Evolutionary conservation across 2,329 filamentous ascomycete species (phyloP).

Genomic region (Neoascochyta sp.): DNA sequence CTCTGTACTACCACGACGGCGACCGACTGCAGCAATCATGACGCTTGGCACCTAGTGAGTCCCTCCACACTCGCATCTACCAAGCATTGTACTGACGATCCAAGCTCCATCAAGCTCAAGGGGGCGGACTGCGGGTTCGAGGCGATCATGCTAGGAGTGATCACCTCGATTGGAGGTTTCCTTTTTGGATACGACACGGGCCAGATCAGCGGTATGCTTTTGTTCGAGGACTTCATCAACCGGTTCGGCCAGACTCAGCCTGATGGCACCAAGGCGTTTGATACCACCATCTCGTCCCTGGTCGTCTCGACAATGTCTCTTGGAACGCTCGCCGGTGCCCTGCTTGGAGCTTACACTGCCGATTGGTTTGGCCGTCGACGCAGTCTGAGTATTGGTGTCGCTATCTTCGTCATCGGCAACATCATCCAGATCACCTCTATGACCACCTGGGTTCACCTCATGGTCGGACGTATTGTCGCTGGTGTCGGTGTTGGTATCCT

Average conservation of each 20-base stretch:
- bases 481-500: constrained; percentile 45
- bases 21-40: constrained; percentile 17
- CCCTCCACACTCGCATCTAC: background rate
- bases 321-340: constrained; percentile 43
- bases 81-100: constrained; percentile 5
- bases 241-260: constrained; percentile 52
- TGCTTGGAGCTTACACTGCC: constrained; percentile 47
- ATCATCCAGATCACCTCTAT: constrained; percentile 44
- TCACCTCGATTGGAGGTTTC: constrained; percentile 55
- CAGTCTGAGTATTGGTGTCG: constrained; percentile 49
- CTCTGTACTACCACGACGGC: no score
- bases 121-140: constrained; percentile 33
- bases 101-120: constrained; percentile 26
- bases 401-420: constrained; percentile 42
- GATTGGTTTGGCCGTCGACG: constrained; percentile 50
- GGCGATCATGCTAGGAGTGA: constrained; percentile 52
- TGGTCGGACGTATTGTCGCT: constrained; percentile 45
- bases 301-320: constrained; percentile 34
- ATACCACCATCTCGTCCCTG: constrained; percentile 46
- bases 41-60: constrained; percentile 22
- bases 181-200: constrained; percentile 60
- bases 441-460: constrained; percentile 45
- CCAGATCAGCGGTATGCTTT: constrained; percentile 39
- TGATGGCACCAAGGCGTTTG: constrained; percentile 40
- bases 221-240: constrained; percentile 51